These are phyloP conservation scores for Neostapfia colusana DNA, from an alignment of 176 grass and related monocot species.

Conservation along the genomic window DNA sequence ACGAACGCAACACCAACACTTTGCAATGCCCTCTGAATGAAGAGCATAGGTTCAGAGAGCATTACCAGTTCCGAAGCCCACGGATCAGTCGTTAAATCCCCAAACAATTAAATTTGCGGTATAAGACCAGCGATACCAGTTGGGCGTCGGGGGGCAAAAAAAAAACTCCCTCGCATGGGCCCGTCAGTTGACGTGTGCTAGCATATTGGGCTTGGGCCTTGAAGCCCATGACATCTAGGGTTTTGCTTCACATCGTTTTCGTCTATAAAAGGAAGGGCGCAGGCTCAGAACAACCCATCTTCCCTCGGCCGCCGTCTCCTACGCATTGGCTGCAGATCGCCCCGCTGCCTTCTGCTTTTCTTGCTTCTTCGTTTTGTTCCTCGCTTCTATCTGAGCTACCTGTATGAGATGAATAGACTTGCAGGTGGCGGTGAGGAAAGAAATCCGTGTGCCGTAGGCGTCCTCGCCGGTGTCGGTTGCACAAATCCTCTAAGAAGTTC, in stretches of 20 bases:
- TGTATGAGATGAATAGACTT: neutral
- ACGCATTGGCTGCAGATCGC: too few relatives aligned
- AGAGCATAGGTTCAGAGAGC: too few relatives aligned
- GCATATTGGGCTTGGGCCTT: neutral
- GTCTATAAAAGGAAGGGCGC: neutral
- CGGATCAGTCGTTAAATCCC: too few relatives aligned
- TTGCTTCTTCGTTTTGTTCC: neutral
- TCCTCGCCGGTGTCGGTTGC: conserved; percentile 58
- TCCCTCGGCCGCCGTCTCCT: neutral
- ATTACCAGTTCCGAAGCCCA: too few relatives aligned
- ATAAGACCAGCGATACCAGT: too few relatives aligned
- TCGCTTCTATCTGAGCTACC: neutral
- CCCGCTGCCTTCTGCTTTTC: neutral
- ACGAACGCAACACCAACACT: too few relatives aligned
- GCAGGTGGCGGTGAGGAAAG: conserved; percentile 54
- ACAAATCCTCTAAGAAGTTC: conserved; percentile 98
- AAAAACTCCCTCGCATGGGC: too few relatives aligned
- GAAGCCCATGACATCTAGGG: conserved; percentile 27
- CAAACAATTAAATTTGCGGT: too few relatives aligned
- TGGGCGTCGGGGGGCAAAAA: too few relatives aligned
- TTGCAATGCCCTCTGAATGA: too few relatives aligned
- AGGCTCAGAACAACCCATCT: neutral
- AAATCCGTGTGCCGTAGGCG: conserved; percentile 55
- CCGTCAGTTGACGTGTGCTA: too few relatives aligned
- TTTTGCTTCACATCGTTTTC: conserved; percentile 15